Evolutionary conservation across 179 eudicot genomes (phyloP).

Genomic region (Pouteria campechiana): DNA sequence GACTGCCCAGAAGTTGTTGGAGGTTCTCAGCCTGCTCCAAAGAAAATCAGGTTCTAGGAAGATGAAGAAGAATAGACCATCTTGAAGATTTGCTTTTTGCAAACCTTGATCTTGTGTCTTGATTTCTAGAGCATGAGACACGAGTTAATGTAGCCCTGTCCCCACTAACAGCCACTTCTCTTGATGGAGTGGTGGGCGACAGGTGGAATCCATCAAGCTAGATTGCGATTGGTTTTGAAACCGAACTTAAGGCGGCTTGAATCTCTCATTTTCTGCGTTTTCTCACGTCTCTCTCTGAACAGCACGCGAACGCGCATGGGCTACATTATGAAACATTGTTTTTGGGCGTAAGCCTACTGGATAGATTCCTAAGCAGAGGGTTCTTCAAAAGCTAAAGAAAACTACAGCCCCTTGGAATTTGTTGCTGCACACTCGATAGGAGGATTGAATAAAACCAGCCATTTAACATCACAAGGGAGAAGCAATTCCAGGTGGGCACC

Average conservation of each 20-base stretch:
- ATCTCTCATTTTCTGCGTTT: no score
- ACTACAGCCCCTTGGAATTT: constrained; percentile 79
- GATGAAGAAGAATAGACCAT: neutral
- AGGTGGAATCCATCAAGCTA: no score
- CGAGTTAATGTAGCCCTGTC: no score
- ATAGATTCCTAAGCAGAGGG: constrained; percentile 79
- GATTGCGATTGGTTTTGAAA: no score
- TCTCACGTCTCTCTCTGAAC: constrained; percentile 18
- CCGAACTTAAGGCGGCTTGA: no score
- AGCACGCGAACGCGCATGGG: constrained; percentile 54
- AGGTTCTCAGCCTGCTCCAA: constrained; percentile 32
- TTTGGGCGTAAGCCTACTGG: constrained; percentile 68
- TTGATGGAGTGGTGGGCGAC: no score
- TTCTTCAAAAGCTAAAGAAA: constrained; percentile 52
- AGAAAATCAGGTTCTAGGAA: constrained; percentile 45
- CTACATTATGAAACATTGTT: constrained; percentile 75
- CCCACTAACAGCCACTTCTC: no score
- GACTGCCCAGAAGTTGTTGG: constrained; percentile 77
- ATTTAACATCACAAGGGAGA: constrained; percentile 60
- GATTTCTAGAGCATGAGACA: no score
- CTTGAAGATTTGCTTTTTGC: no score
- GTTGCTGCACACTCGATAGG: constrained; percentile 79
- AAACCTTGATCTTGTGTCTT: no score
- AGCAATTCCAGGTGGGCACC: constrained; percentile 39
- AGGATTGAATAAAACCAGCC: constrained; percentile 97